Evolutionary conservation across 768 basidiomycete species (phyloP).

Genomic region (Lactarius quietus): DNA sequence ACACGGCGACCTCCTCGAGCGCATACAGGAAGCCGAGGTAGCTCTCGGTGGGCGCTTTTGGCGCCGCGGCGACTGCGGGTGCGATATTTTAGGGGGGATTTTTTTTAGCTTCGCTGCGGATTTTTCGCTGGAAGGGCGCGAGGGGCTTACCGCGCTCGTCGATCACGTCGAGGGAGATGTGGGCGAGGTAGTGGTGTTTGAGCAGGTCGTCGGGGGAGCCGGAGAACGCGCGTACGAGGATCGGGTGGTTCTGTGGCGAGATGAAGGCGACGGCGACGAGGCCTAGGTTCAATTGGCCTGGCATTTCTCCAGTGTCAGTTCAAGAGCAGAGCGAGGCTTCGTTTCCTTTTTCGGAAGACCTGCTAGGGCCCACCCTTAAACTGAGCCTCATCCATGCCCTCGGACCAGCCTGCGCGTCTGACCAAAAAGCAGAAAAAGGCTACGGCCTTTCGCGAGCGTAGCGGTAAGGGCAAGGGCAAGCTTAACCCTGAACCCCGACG

Average conservation of each 20-base stretch:
- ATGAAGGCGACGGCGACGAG: constrained; percentile 84
- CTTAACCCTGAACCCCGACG: neutral
- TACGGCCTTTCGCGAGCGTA: constrained; percentile 36
- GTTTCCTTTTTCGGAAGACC: constrained; percentile 3
- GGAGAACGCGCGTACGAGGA: constrained; percentile 71
- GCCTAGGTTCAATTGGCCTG: constrained; percentile 50
- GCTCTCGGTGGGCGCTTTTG: constrained; percentile 61
- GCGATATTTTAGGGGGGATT: too few species aligned
- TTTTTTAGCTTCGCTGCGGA: too few species aligned
- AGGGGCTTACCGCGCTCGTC: constrained; percentile 77
- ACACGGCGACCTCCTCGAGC: constrained; percentile 92
- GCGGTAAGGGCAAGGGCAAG: constrained; percentile 22
- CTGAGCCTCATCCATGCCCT: too few species aligned
- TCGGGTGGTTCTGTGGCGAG: constrained; percentile 77
- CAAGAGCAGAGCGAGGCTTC: too few species aligned
- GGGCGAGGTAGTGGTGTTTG: constrained; percentile 89
- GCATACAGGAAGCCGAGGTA: constrained; percentile 84
- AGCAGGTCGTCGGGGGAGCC: constrained; percentile 56
- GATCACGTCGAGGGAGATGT: constrained; percentile 86
- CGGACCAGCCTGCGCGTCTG: constrained; percentile 27
- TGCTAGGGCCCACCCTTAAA: too few species aligned
- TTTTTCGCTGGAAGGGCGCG: neutral
- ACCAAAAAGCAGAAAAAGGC: constrained; percentile 52
- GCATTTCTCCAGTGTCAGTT: too few species aligned
- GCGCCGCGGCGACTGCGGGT: constrained; percentile 38